These are phyloP conservation scores for Calonectria honghensis DNA, from an alignment of 2,329 filamentous ascomycete genomes.

Conservation along the genomic window DNA sequence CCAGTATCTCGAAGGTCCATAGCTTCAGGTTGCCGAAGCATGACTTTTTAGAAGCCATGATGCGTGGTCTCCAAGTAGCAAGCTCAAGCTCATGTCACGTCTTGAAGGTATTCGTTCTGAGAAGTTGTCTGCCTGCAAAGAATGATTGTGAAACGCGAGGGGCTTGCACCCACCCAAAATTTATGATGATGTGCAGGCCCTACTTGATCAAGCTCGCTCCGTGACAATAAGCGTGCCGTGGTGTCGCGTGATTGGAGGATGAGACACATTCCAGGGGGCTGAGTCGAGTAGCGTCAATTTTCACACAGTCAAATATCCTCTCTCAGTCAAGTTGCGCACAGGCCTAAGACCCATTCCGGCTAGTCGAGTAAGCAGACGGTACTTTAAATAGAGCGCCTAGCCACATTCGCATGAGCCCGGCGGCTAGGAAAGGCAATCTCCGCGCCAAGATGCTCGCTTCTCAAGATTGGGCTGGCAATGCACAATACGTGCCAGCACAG, in stretches of 20 bases:
- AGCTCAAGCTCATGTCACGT: neutral
- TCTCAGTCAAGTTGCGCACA: neutral
- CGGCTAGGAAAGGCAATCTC: neutral
- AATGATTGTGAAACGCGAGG: constrained; percentile 1
- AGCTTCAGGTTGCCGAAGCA: constrained; percentile 5
- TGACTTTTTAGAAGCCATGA: constrained; percentile 9
- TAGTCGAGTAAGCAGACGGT: neutral
- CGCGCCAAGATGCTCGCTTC: neutral
- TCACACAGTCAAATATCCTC: neutral
- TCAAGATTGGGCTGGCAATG: neutral
- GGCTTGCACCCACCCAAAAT: neutral
- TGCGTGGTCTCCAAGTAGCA: neutral
- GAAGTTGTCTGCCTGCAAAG: neutral
- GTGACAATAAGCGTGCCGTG: neutral
- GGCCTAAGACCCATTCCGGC: too few relatives aligned
- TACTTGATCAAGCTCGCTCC: neutral
- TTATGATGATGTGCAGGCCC: constrained; percentile 5
- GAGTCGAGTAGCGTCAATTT: neutral
- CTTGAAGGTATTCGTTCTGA: neutral
- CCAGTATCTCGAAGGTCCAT: constrained; percentile 34
- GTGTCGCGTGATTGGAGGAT: neutral
- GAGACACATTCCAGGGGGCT: neutral
- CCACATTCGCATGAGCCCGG: neutral
- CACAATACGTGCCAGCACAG: constrained; percentile 4
- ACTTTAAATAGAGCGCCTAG: constrained; percentile 4